Evolutionary conservation across 352 stramenopile species (phyloP).

Genomic region (Pythium monospermum): DNA sequence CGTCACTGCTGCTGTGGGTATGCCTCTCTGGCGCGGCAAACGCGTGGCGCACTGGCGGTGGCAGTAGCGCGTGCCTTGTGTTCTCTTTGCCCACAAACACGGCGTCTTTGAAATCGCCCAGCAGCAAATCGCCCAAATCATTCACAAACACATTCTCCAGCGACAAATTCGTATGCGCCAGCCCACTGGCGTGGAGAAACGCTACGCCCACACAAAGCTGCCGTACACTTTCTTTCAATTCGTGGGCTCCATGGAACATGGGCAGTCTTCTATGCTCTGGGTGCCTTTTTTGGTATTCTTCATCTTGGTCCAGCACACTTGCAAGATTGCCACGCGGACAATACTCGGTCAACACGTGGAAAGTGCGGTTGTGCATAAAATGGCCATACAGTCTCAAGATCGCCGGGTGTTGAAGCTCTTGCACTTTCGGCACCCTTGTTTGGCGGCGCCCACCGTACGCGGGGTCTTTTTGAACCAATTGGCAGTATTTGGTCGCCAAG

Average conservation of each 20-base stretch:
- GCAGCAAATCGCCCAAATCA: conserved; percentile 11
- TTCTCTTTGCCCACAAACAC: conserved; percentile 1
- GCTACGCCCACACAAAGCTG: conserved; percentile 14
- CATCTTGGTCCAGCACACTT: conserved; percentile 5
- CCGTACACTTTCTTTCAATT: background rate
- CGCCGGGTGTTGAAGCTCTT: conserved; percentile 21
- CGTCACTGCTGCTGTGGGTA: background rate
- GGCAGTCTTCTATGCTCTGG: conserved; percentile 4
- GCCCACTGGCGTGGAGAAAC: conserved; percentile 13
- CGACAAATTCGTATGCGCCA: conserved; percentile 17
- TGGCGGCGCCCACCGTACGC: background rate
- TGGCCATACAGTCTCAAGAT: conserved; percentile 14
- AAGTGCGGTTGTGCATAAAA: conserved; percentile 14
- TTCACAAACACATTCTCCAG: conserved; percentile 19
- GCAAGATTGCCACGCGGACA: conserved; percentile 17
- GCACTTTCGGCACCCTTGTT: background rate
- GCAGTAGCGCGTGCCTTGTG: no score
- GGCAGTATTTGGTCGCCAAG: conserved; percentile 3
- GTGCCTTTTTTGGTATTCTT: background rate
- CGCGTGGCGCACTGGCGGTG: no score
- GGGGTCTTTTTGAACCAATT: conserved; percentile 1
- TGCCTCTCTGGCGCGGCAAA: conserved; percentile 17
- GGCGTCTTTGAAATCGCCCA: conserved; percentile 22
- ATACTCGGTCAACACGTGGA: conserved; percentile 16
- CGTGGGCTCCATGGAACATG: conserved; percentile 4